Base-by-base conservation (phyloP, 768 basidiomycete species). In the Rhodotorula kratochvilovae region DNA sequence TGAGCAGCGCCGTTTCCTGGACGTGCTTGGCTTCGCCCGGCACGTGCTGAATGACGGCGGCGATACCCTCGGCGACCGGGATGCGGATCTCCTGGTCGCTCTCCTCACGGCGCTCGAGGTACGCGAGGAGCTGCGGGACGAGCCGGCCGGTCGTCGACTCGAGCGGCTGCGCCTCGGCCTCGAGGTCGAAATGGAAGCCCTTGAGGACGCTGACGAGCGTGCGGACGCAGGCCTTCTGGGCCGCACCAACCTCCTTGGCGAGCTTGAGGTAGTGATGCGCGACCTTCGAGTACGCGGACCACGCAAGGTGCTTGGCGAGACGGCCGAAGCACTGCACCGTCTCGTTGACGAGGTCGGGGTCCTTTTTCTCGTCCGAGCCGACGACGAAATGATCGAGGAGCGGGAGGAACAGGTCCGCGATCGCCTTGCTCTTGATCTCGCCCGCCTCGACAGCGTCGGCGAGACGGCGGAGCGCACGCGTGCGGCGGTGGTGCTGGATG, bases 311-410 rank as follows among this genome's bases (percentile, higher is more conserved):
- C 67, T 84, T 86, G 5, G 92, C 86, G 78, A 98, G 87, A 15
- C 84, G 85, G 0, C 93, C 92, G 16, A 89, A 87, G 4, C 91
- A 83, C 25, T 82, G 79, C 74, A 99, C 90, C 2, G 95, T 90
- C 77, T 96, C 94, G 77, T 90, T 93, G 55, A 92, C 87, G 39
- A 98, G 84, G 75, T 91, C 88, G 78, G 96, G 92, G 75, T 95
- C 90, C 53, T 80, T 80, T 46, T 81, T 80, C 45, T 81, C 82
- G 25, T 87, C 79, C 5, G 75, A 70, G 17, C 86, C 85, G 31
- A 83, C 80, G 71, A 97, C 85, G 76, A 89, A 94, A 77, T 90
- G 91, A 48, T 86, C 86, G 56, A 96, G 85, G 25, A 98, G 84
- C 0, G 95, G 96, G 33, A 98, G 81, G 77, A 98, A 91, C 8